These are phyloP conservation scores for Fusarium verrucosum DNA, from an alignment of 2,329 filamentous ascomycete species.

Conservation along the genomic window DNA sequence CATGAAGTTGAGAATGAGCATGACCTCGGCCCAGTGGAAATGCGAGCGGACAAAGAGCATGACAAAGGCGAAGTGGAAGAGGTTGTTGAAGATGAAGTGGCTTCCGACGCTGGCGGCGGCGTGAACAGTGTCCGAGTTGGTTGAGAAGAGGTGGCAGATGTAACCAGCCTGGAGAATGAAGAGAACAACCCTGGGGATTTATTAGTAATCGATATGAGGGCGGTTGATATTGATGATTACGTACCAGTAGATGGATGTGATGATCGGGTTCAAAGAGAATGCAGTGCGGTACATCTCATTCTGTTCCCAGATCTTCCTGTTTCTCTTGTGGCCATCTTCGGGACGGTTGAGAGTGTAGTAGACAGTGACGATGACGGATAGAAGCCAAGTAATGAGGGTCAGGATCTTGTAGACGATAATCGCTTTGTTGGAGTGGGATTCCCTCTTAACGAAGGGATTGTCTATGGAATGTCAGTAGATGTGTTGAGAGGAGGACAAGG, in stretches of 20 bases:
- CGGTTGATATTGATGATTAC: neutral
- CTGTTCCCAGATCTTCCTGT: conserved; percentile 78
- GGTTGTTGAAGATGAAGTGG: conserved; percentile 87
- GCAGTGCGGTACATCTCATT: conserved; percentile 73
- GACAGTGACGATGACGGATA: conserved; percentile 75
- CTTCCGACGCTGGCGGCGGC: conserved; percentile 79
- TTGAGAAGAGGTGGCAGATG: conserved; percentile 78
- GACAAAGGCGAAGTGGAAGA: conserved; percentile 83
- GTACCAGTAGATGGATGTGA: conserved; percentile 80
- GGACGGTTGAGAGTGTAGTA: conserved; percentile 77
- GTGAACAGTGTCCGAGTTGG: conserved; percentile 68
- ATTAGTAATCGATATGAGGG: conserved; percentile 5
- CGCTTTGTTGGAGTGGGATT: conserved; percentile 68
- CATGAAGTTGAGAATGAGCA: conserved; percentile 82
- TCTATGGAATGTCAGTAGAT: conserved; percentile 54
- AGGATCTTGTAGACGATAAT: conserved; percentile 80
- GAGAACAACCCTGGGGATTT: conserved; percentile 68
- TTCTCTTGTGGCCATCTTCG: conserved; percentile 66
- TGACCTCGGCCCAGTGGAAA: conserved; percentile 79
- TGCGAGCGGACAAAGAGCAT: conserved; percentile 81
- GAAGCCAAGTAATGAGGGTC: conserved; percentile 76
- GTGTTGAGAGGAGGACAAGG: neutral
- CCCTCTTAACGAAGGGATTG: conserved; percentile 80
- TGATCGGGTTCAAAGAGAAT: conserved; percentile 76
- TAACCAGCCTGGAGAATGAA: conserved; percentile 81